Evolutionary conservation across 768 basidiomycete genomes (phyloP).

Genomic region (Antrodiella citrinella): DNA sequence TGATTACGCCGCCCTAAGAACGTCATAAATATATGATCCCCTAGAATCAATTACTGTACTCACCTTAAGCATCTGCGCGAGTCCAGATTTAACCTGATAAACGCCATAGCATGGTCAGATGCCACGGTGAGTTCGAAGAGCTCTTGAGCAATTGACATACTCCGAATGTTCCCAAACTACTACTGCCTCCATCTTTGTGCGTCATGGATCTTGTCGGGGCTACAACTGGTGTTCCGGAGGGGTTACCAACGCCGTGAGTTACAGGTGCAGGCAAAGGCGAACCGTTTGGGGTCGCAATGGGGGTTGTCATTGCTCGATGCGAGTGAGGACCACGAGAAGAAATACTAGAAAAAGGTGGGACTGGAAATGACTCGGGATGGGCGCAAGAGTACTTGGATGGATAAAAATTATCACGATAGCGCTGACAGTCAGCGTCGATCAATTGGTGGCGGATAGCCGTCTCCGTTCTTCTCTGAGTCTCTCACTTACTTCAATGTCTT

Average conservation of each 20-base stretch:
- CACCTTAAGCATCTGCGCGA: conserved; percentile 97
- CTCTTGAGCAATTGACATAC: conserved; percentile 29
- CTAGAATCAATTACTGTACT: conserved; percentile 9
- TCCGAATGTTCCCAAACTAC: conserved; percentile 65
- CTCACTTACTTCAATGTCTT: background rate
- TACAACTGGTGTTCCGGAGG: conserved; percentile 30
- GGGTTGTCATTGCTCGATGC: conserved; percentile 17
- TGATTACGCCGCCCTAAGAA: conserved; percentile 75
- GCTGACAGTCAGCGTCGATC: background rate
- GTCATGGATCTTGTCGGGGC: conserved; percentile 47
- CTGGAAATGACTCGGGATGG: conserved; percentile 4
- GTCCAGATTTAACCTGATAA: conserved; percentile 77
- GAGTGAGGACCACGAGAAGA: conserved; percentile 3
- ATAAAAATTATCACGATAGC: background rate
- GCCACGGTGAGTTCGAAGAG: conserved; percentile 4
- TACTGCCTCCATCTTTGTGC: conserved; percentile 42
- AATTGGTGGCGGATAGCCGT: background rate
- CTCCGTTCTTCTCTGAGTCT: background rate
- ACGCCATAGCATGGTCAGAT: background rate
- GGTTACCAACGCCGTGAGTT: conserved; percentile 29
- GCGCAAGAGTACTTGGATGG: background rate
- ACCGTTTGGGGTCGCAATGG: conserved; percentile 18
- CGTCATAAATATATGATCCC: conserved; percentile 5
- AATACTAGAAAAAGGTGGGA: background rate
- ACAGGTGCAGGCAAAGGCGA: conserved; percentile 18